phyloP scores from a whole-genome alignment of 371 early-diverging fungal genomes.

The Mucor circinelloides region DNA sequence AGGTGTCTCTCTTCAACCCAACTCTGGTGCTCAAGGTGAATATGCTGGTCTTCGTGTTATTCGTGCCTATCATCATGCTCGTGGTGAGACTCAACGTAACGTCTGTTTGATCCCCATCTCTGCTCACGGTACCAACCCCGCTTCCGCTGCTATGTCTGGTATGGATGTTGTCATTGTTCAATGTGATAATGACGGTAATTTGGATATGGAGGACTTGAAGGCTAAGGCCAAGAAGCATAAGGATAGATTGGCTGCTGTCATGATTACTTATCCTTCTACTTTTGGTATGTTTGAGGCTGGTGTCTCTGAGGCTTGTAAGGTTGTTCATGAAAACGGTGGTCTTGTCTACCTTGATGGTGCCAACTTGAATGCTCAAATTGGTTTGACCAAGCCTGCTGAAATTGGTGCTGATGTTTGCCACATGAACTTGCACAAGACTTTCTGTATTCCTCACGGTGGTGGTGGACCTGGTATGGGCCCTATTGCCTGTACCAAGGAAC shows the following conservation, averaged over 20 bases:
- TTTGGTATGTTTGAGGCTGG: constrained; percentile 96
- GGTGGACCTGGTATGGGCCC: constrained; percentile 99
- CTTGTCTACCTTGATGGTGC: constrained; percentile 99
- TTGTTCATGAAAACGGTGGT: constrained; percentile 90
- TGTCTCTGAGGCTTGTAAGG: constrained; percentile 82
- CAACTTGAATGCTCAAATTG: constrained; percentile 98
- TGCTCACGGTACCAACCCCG: constrained; percentile 99
- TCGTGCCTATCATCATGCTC: constrained; percentile 85
- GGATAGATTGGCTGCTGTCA: constrained; percentile 87
- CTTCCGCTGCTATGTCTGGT: constrained; percentile 96
- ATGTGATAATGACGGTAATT: constrained; percentile 88
- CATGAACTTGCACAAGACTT: constrained; percentile 98
- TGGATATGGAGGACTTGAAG: constrained; percentile 88
- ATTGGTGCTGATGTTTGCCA: constrained; percentile 99
- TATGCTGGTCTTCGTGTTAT: constrained; percentile 95
- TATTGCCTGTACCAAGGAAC: constrained; percentile 85
- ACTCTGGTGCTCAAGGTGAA: constrained; percentile 98
- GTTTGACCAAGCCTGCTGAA: constrained; percentile 92
- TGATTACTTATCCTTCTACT: constrained; percentile 98
- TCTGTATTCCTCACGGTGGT: constrained; percentile 98
- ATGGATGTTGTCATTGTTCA: constrained; percentile 92
- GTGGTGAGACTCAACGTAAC: constrained; percentile 83
- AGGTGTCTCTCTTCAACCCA: constrained; percentile 92
- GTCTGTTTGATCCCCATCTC: constrained; percentile 96
- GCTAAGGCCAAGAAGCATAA: constrained; percentile 85